Conservation (phyloP, 495 filamentous ascomycete genomes). For the Neurospora sp. region DNA sequence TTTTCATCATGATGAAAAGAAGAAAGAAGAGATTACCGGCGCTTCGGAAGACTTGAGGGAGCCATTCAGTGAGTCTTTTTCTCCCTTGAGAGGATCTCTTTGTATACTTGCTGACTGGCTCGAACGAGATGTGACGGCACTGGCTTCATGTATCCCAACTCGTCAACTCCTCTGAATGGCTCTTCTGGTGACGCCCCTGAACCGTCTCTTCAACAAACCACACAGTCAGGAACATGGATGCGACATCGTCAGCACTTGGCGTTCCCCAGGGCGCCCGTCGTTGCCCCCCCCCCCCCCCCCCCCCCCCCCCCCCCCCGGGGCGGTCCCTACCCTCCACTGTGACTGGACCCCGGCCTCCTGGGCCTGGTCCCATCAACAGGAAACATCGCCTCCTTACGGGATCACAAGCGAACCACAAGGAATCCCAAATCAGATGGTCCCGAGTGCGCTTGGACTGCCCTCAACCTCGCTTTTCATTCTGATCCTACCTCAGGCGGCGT, state of each 20-base stretch:
- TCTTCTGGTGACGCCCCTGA: background rate
- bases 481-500: constrained; percentile 16
- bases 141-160: background rate
- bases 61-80: background rate
- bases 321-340: constrained; percentile 6
- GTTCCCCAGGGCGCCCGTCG: background rate
- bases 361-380: constrained; percentile 7
- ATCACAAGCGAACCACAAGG: background rate
- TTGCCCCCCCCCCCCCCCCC: constrained; percentile 1
- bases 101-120: background rate
- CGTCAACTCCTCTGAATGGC: background rate
- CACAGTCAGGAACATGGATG: constrained; percentile 10
- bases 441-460: background rate
- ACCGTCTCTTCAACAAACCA: background rate
- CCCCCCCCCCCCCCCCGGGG: too few species aligned
- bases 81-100: background rate
- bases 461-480: background rate
- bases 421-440: background rate
- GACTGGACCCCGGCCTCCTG: constrained; percentile 8
- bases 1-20: background rate
- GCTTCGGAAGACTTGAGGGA: background rate
- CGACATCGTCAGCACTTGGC: constrained; percentile 1
- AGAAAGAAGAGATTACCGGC: background rate
- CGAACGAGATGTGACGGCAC: background rate
- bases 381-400: constrained; percentile 9